Evolutionary conservation across 2,329 filamentous ascomycete species (phyloP).

Genomic region (Pseudocercospora eumusae): DNA sequence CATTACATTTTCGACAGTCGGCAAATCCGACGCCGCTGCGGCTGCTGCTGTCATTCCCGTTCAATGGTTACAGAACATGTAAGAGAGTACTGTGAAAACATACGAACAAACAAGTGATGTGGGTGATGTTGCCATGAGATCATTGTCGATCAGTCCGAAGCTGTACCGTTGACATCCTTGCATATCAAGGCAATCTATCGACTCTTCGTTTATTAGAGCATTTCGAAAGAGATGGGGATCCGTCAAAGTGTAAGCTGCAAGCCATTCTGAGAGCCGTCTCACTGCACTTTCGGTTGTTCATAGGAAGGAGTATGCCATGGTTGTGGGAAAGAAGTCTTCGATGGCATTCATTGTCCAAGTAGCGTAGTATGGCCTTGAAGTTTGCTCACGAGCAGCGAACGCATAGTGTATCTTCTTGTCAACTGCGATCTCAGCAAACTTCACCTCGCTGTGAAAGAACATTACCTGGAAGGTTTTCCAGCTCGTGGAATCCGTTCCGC

Average conservation of each 20-base stretch:
- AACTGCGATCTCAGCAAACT: background rate
- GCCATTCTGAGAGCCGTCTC: background rate
- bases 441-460: too few relatives aligned
- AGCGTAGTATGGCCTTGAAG: background rate
- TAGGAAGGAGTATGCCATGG: too few relatives aligned
- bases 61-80: background rate
- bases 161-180: slow-evolving; percentile 18
- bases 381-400: background rate
- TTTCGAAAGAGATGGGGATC: background rate
- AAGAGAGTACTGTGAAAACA: background rate
- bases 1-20: slow-evolving; percentile 11
- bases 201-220: background rate
- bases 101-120: background rate
- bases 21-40: slow-evolving; percentile 14
- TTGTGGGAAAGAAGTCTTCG: too few relatives aligned
- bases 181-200: background rate
- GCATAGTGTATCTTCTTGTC: background rate
- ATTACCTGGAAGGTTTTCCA: too few relatives aligned
- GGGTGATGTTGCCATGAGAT: slow-evolving; percentile 15
- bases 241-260: background rate
- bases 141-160: slow-evolving; percentile 15
- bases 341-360: background rate
- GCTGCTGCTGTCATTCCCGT: slow-evolving; percentile 15
- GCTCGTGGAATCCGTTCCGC: too few relatives aligned
- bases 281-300: too few relatives aligned